These are phyloP conservation scores for Rhododendron kiyosumense DNA, from an alignment of 148 eudicot species.

Conservation along the genomic window DNA sequence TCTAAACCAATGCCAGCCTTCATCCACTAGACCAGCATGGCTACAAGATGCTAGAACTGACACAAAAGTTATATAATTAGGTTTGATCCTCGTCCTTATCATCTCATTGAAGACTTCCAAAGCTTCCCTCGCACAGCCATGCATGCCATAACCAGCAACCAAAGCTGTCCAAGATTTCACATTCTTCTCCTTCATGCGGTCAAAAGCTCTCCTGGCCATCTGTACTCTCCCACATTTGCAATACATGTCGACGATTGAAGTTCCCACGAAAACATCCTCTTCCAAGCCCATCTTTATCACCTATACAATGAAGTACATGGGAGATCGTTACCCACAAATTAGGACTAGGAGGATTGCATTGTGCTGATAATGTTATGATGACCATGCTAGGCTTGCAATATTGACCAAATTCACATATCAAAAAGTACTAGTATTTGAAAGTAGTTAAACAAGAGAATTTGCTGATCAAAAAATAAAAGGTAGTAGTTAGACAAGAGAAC, in stretches of 20 bases:
- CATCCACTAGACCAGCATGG: constrained; percentile 68
- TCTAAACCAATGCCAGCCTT: constrained; percentile 52
- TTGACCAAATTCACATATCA: not conserved
- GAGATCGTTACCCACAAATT: not conserved
- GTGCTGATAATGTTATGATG: not conserved
- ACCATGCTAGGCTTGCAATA: no score
- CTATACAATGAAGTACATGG: constrained; percentile 15
- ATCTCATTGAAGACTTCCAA: constrained; percentile 53
- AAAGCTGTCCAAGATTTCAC: constrained; percentile 67
- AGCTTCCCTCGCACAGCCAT: constrained; percentile 55
- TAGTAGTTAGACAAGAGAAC: no score
- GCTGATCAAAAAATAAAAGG: no score
- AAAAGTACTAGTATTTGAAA: not conserved
- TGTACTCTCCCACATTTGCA: constrained; percentile 66
- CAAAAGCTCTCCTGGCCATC: constrained; percentile 54
- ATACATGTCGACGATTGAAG: constrained; percentile 65
- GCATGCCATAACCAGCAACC: constrained; percentile 70
- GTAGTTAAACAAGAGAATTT: constrained; percentile 1
- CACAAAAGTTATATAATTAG: constrained; percentile 55
- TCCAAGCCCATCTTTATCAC: constrained; percentile 55
- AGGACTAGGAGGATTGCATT: not conserved
- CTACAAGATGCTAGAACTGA: constrained; percentile 71
- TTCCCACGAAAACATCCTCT: constrained; percentile 54
- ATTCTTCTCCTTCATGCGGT: constrained; percentile 54
- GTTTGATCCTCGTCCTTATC: constrained; percentile 43